These are phyloP conservation scores for Hanseniaspora gamundiae DNA, from an alignment of 1,139 yeast genomes.

Conservation along the genomic window DNA sequence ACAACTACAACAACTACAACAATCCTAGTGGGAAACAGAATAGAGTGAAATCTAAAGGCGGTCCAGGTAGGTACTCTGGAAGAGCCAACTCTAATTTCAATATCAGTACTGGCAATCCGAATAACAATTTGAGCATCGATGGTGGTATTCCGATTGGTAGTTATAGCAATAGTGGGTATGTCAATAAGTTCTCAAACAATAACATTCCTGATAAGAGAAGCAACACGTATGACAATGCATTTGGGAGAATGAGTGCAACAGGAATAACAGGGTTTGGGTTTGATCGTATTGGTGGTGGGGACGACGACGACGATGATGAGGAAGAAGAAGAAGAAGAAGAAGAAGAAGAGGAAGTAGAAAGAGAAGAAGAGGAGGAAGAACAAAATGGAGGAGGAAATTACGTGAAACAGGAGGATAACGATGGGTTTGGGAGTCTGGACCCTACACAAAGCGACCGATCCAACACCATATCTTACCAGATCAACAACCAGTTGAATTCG, in stretches of 20 bases:
- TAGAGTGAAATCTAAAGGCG: not conserved
- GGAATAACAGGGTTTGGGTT: constrained; percentile 1
- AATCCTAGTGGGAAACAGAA: not conserved
- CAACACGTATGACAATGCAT: constrained; percentile 4
- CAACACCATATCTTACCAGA: constrained; percentile 4
- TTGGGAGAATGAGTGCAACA: constrained; percentile 1
- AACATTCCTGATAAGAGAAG: constrained; percentile 3
- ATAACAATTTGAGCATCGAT: not conserved
- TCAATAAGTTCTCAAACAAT: not conserved
- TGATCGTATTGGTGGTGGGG: constrained; percentile 1
- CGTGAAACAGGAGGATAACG: not conserved
- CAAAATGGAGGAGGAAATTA: not conserved
- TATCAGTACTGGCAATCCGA: constrained; percentile 2
- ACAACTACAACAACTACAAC: constrained; percentile 2
- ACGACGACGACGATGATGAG: not conserved
- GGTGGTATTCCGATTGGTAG: too few species aligned
- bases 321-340: not conserved
- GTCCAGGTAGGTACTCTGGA: not conserved
- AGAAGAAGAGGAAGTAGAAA: not conserved
- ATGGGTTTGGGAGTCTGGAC: too few species aligned
- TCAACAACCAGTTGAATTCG: not conserved
- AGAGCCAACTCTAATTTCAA: constrained; percentile 2
- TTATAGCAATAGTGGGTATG: not conserved
- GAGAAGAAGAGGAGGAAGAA: not conserved
- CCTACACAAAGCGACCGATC: constrained; percentile 1